phyloP scores from a whole-genome alignment of 2,329 filamentous ascomycete genomes.

The Alternaria arbusti region DNA sequence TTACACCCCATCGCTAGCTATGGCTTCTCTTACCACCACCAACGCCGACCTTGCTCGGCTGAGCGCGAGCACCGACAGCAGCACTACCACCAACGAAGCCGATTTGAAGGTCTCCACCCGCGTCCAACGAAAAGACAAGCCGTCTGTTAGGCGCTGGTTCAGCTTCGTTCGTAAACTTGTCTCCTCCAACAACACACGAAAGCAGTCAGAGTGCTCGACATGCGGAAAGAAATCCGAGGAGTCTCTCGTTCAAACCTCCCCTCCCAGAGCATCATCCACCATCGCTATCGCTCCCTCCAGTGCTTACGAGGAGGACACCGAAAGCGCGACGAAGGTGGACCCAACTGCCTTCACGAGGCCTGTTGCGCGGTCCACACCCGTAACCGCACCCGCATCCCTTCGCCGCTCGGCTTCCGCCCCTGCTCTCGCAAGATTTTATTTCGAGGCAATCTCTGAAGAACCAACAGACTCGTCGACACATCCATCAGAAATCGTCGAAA shows the following conservation, averaged over 20 bases:
- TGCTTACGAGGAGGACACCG: neutral
- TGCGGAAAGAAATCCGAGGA: neutral
- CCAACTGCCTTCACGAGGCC: neutral
- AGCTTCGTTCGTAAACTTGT: neutral
- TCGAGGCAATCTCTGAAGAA: neutral
- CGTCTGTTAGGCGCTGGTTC: neutral
- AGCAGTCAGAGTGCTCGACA: neutral
- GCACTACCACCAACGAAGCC: neutral
- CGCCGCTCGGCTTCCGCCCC: neutral
- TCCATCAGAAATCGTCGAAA: neutral
- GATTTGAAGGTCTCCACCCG: neutral
- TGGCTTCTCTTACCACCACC: neutral
- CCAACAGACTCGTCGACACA: neutral
- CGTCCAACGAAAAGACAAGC: neutral
- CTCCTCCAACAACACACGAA: neutral
- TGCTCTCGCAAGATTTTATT: neutral
- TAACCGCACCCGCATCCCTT: neutral
- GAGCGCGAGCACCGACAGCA: neutral
- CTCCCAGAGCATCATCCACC: neutral
- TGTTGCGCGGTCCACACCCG: neutral
- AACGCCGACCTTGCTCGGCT: neutral
- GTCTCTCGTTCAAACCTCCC: neutral
- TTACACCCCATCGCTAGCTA: neutral
- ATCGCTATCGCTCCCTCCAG: neutral
- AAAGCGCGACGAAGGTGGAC: neutral